Base-by-base conservation (phyloP, 2,329 filamentous ascomycete species). In the Talaromyces albobiverticillius region DNA sequence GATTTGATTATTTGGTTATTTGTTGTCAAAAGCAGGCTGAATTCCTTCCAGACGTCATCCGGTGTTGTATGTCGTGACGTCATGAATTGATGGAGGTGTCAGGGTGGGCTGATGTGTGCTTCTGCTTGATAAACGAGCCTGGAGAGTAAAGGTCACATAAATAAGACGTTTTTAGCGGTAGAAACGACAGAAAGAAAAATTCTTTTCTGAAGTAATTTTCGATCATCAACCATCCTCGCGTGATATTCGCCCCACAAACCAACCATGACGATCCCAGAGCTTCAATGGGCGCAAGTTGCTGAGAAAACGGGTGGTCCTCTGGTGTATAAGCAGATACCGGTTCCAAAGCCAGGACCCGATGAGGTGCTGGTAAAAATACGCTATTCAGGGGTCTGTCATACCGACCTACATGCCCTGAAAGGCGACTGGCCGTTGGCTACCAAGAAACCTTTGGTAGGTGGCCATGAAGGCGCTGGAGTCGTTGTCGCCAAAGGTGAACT, bases 281-380 rank as follows among this genome's bases (percentile, higher is more conserved):
- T 86, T 73, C 93, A 97, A 79, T 95, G 88, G 90, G 93, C 93
- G 49, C 89, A 94, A 75, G 89, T 97, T 63, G 80, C 94, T 64
- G 89, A 95, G 75, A 83, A 90, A 54, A 90, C 89, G 62, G 86
- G 85, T 53, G 83, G 41, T 20, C 46, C 86, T 79, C 78, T 70
- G n/a, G 62, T 68, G 46, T 73, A 71, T 68, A 75, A 73, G 58
- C 65, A 73, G 76, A 93, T 96, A 65, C 86, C 89, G 62, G 90
- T 95, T 49, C 80, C 80, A 59, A 83, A 86, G 71, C 92, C 92
- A 36, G 90, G 86, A 20, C 87, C 91, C 50, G 91, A 95, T 76
- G 89, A 96, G 76, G 89, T 96, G 62, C 87, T 96, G 61, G 79
- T 96, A 76, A 93, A 95, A 76, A 83, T 95, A 81, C 91, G 91